These are phyloP conservation scores for Breviolum minutum DNA, from an alignment of 73 alveolate genomes.

Conservation along the genomic window DNA sequence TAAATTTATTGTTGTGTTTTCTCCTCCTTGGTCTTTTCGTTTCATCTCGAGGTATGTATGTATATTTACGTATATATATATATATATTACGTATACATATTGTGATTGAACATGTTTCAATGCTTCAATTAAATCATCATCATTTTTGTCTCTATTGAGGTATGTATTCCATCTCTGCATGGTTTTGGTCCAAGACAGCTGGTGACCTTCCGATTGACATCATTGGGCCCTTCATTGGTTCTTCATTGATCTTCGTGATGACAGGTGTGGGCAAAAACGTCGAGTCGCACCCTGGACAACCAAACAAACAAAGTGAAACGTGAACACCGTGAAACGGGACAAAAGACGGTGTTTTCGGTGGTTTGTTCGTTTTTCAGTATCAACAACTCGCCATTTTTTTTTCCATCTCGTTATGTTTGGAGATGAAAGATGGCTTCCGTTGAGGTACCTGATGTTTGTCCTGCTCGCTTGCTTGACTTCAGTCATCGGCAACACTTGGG, in stretches of 20 bases:
- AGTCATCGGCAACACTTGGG: conserved; percentile 73
- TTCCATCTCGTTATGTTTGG: too few relatives aligned
- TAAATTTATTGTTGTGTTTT: too few relatives aligned
- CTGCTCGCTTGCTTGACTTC: conserved; percentile 1
- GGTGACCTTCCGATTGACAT: conserved; percentile 70
- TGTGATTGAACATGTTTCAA: neutral
- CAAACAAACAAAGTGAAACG: too few relatives aligned
- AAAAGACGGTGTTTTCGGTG: neutral
- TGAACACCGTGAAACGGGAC: neutral
- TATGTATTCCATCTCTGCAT: conserved; percentile 87
- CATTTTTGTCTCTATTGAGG: neutral
- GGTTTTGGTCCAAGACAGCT: conserved; percentile 79
- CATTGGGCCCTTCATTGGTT: conserved; percentile 32
- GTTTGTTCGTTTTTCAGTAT: too few relatives aligned
- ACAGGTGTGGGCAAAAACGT: conserved; percentile 56
- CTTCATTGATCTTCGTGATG: conserved; percentile 50
- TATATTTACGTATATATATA: too few relatives aligned
- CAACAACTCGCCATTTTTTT: too few relatives aligned
- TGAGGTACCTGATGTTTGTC: conserved; percentile 48
- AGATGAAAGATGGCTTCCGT: neutral
- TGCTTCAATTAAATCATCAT: too few relatives aligned
- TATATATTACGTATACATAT: too few relatives aligned
- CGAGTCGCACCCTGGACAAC: conserved; percentile 1
- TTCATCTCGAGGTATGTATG: neutral
- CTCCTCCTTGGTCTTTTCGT: too few relatives aligned